A percentile compares a stretch with the other conserved stretches of the same genome.
Conservation (phyloP, 768 basidiomycete species). For the Mycena metata region DNA sequence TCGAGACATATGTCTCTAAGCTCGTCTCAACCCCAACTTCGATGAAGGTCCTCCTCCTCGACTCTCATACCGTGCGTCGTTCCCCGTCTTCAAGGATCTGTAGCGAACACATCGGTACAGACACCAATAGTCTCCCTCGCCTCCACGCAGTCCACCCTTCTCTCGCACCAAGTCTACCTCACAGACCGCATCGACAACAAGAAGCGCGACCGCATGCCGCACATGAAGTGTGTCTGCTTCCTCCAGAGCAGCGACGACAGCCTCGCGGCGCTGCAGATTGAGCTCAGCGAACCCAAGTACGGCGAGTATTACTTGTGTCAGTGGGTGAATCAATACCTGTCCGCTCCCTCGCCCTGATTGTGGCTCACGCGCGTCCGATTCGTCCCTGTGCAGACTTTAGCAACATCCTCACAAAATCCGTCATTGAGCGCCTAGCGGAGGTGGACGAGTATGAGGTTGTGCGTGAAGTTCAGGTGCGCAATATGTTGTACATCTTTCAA, state of each 20-base stretch:
- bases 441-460: constrained; percentile 98
- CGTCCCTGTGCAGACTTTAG: constrained; percentile 81
- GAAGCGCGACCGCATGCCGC: constrained; percentile 91
- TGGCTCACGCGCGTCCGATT: constrained; percentile 32
- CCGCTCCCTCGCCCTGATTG: constrained; percentile 38
- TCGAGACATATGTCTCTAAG: constrained; percentile 93
- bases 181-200: constrained; percentile 98
- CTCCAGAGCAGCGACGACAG: constrained; percentile 87
- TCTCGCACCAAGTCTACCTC: constrained; percentile 97
- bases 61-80: constrained; percentile 87
- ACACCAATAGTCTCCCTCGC: constrained; percentile 97
- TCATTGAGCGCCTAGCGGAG: constrained; percentile 93
- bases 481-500: constrained; percentile 4
- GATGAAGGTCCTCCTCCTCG: constrained; percentile 97
- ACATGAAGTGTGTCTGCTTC: constrained; percentile 98
- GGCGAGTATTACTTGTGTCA: constrained; percentile 99
- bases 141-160: constrained; percentile 91
- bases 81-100: background rate
- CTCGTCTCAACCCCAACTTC: constrained; percentile 86
- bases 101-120: constrained; percentile 53
- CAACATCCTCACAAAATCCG: constrained; percentile 89
- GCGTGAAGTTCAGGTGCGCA: constrained; percentile 90
- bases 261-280: constrained; percentile 84
- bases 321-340: constrained; percentile 75
- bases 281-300: constrained; percentile 92